Percentiles rank a stretch among this genome's conserved stretches.
phyloP scores from a whole-genome alignment of 2,329 filamentous ascomycete genomes.

The Rhynchosporium agropyri region DNA sequence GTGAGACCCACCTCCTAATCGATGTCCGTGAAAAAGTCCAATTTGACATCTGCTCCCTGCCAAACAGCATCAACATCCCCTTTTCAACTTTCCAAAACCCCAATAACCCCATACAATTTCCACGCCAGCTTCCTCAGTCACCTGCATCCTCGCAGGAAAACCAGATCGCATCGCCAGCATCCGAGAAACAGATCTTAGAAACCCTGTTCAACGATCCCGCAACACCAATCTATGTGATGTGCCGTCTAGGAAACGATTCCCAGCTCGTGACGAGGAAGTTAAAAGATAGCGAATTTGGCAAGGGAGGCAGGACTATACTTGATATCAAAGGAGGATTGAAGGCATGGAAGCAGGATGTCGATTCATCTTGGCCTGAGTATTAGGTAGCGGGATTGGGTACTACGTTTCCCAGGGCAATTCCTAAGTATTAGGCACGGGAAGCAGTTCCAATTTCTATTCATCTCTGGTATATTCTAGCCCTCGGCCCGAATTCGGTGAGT shows the following conservation, averaged over 20 bases:
- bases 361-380: constrained; percentile 60
- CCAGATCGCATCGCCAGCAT: no score
- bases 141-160: no score
- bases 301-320: constrained; percentile 58
- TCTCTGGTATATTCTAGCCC: no score
- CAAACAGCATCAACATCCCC: constrained; percentile 75
- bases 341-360: constrained; percentile 72
- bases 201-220: no score
- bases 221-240: constrained; percentile 70
- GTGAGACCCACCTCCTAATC: constrained; percentile 60
- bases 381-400: constrained; percentile 35
- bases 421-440: neutral
- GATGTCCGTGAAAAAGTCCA: constrained; percentile 87
- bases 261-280: constrained; percentile 69
- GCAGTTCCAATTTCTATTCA: no score
- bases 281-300: constrained; percentile 58
- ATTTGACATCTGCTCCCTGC: constrained; percentile 76
- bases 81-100: constrained; percentile 55
- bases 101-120: constrained; percentile 2
- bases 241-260: constrained; percentile 77
- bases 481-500: no score
- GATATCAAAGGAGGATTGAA: constrained; percentile 73
- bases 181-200: no score
- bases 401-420: no score
- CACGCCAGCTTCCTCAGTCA: no score